Evolutionary conservation across 306 rosid species (phyloP).

Genomic region (Oxytropis ochrocephala): DNA sequence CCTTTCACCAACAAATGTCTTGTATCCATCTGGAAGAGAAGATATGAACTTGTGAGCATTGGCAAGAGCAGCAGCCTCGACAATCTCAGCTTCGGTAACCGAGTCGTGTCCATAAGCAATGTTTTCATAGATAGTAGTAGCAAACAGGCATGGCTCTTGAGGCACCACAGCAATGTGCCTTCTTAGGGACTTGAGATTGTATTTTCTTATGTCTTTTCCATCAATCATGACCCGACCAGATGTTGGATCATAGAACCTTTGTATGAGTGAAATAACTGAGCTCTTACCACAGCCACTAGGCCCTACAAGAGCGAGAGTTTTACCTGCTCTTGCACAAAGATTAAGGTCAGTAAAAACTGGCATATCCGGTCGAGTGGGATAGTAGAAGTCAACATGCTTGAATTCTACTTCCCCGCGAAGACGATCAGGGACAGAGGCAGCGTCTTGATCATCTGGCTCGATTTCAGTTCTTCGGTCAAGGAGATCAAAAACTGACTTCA

Average conservation of each 20-base stretch:
- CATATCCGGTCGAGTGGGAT: constrained; percentile 73
- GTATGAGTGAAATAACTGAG: constrained; percentile 67
- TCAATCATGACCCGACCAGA: constrained; percentile 76
- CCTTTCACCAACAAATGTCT: constrained; percentile 81
- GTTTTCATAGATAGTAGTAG: constrained; percentile 67
- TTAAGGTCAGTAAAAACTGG: constrained; percentile 66
- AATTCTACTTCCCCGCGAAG: constrained; percentile 84
- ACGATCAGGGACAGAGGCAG: constrained; percentile 56
- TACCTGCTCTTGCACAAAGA: constrained; percentile 84
- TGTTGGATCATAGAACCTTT: constrained; percentile 78
- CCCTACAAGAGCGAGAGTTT: constrained; percentile 87
- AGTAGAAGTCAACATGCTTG: constrained; percentile 77
- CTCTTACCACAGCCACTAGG: constrained; percentile 95
- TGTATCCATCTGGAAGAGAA: constrained; percentile 70
- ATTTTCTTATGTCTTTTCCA: constrained; percentile 79
- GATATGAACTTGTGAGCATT: constrained; percentile 84
- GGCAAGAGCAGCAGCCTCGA: constrained; percentile 73
- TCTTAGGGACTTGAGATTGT: constrained; percentile 81
- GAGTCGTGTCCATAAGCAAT: constrained; percentile 84
- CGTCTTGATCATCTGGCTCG: constrained; percentile 74
- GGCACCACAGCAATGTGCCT: constrained; percentile 75
- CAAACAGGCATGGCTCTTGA: constrained; percentile 85
- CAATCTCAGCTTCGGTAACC: constrained; percentile 69
- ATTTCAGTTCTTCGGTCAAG: constrained; percentile 87
- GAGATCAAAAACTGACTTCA: constrained; percentile 78